A percentile compares a stretch with the other conserved stretches of the same genome.
These are phyloP conservation scores for Tricholoma matsutake DNA, from an alignment of 768 basidiomycete genomes.

Conservation along the genomic window DNA sequence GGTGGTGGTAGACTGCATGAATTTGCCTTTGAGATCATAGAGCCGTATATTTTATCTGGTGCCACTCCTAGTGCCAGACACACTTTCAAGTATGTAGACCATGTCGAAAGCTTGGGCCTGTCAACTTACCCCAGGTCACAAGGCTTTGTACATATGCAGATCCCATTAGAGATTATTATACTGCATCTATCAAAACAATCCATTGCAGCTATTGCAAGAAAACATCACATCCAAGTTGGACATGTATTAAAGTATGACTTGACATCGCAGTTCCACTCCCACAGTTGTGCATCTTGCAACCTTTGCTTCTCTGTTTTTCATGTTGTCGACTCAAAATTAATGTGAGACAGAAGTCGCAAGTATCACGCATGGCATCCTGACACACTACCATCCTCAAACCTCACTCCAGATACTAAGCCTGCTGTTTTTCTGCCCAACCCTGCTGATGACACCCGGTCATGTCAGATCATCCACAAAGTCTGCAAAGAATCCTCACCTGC, in stretches of 20 bases:
- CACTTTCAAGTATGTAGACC: not conserved
- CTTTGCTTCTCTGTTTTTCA: not conserved
- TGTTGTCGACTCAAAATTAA: not conserved
- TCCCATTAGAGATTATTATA: not conserved
- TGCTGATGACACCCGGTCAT: not conserved
- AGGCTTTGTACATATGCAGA: not conserved
- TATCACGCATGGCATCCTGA: too few relatives aligned
- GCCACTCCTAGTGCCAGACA: not conserved
- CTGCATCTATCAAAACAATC: not conserved
- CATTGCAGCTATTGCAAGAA: constrained; percentile 5
- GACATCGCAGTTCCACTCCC: not conserved
- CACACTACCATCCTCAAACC: too few relatives aligned
- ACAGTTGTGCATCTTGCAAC: not conserved
- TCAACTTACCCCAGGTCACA: not conserved
- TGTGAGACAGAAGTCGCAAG: not conserved
- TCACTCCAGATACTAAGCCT: not conserved
- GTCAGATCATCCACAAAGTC: constrained; percentile 1
- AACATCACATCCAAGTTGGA: constrained; percentile 5
- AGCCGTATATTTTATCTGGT: not conserved
- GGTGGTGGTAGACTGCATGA: not conserved
- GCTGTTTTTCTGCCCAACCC: not conserved
- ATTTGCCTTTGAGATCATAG: not conserved
- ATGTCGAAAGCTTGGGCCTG: not conserved
- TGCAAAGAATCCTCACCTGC: constrained; percentile 7
- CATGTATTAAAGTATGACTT: too few relatives aligned